Evolutionary conservation across 2,329 filamentous ascomycete species (phyloP), one percentile per base, ranked within the genome.

Genomic region (Cercospora nicotianae): DNA sequence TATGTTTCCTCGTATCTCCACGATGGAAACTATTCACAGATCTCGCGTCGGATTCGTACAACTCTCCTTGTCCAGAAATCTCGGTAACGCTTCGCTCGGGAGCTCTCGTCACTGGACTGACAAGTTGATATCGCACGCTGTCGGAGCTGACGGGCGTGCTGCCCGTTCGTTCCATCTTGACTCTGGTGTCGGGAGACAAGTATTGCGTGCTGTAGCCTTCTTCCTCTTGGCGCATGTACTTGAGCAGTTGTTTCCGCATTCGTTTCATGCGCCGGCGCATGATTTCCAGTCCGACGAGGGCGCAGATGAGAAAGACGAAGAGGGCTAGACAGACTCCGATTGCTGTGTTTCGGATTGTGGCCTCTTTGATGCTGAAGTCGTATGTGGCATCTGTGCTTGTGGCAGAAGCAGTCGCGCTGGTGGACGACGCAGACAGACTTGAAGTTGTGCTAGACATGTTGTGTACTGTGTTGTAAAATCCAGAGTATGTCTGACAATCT

Each of bases 321-420:
- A 69, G 57, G 9, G 68, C 60, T n/a, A 69, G 60, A 12, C 68
- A 66, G 20, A 69, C 60, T 10, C 62, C 65, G 12, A 69, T 67
- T 3, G 68, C 65, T 12, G 63, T 65, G 33, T 69, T 65, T 9
- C 68, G 68, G 31, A 69, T 64, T 8, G 64, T 66, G 5, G 64
- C 60, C 28, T 69, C 68, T 45, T 61, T 62, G 59, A 69, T 66
- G 33, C 58, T 67, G 62, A 67, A 69, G 20, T 64, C 60, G 59
- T 65, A 69, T n/a, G 57, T 66, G n/a, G 65, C 55, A 39, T 64
- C 60, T 18, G 67, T 65, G 48, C 58, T 45, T 8, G 67, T 59
- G 8, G 63, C 26, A 12, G 60, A 31, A n/a, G 48, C 53, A 9
- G 33, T 36, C 12, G 65, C 23, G 30, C 45, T 67, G 26, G 64